Percentiles rank a stretch among this genome's conserved stretches.
These are phyloP conservation scores for Fusarium humuli DNA, from an alignment of 2,329 filamentous ascomycete species.

Conservation along the genomic window DNA sequence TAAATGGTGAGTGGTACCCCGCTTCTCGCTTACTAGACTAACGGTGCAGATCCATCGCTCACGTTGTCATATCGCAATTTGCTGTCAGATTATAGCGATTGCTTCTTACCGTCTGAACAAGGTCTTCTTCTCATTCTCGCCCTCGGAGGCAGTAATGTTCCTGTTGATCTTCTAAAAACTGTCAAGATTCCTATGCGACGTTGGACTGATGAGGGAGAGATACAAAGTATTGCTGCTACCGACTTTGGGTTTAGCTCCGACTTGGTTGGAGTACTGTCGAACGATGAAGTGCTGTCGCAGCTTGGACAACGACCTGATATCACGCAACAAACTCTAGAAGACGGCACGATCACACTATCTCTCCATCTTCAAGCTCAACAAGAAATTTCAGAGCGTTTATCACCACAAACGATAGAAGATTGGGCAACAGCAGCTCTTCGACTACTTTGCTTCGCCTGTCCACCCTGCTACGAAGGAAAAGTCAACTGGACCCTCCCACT, in stretches of 20 bases:
- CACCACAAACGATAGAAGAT: slow-evolving; percentile 33
- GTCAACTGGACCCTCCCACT: slow-evolving; percentile 43
- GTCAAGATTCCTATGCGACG: slow-evolving; percentile 36
- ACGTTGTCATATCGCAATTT: slow-evolving; percentile 43
- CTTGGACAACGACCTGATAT: slow-evolving; percentile 27
- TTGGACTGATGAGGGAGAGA: slow-evolving; percentile 47
- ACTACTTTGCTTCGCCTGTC: slow-evolving; percentile 47
- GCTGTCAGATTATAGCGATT: slow-evolving; percentile 41
- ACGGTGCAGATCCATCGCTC: slow-evolving; percentile 19
- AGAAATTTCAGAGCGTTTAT: slow-evolving; percentile 1
- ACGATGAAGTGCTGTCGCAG: slow-evolving; percentile 19
- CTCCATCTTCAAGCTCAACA: slow-evolving; percentile 18
- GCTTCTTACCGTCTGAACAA: slow-evolving; percentile 42
- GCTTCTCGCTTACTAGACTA: accelerated
- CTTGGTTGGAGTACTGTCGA: slow-evolving; percentile 32
- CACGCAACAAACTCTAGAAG: slow-evolving; percentile 26
- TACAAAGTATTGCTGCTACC: slow-evolving; percentile 36
- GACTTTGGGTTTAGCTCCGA: slow-evolving; percentile 43
- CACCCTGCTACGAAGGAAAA: slow-evolving; percentile 51
- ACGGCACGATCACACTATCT: slow-evolving; percentile 37
- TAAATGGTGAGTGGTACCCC: slow-evolving; percentile 16
- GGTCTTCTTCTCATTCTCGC: slow-evolving; percentile 43
- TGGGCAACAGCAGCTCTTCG: slow-evolving; percentile 38
- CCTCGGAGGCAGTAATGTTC: slow-evolving; percentile 42
- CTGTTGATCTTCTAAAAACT: slow-evolving; percentile 40